phyloP scores from a whole-genome alignment of 805 yeast genomes.

The Debaryomyces prosopidis region DNA sequence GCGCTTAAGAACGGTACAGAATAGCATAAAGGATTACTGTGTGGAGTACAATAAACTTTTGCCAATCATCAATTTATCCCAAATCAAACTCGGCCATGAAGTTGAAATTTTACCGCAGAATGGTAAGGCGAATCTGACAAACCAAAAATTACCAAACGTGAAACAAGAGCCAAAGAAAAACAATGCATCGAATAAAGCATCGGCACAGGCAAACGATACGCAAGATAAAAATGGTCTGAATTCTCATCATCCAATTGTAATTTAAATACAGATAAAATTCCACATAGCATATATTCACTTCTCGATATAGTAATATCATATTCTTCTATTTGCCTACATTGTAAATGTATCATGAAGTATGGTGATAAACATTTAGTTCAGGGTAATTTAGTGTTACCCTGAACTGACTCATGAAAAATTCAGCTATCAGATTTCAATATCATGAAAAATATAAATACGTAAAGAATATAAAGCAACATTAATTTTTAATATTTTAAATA shows the following conservation, averaged over 20 bases:
- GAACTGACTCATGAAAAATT: conserved; percentile 24
- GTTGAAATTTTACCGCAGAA: conserved; percentile 43
- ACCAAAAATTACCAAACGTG: neutral
- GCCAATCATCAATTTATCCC: conserved; percentile 53
- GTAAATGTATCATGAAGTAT: neutral
- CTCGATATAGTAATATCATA: neutral
- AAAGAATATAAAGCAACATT: neutral
- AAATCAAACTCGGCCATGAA: conserved; percentile 50
- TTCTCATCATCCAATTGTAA: conserved; percentile 11
- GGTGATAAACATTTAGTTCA: neutral
- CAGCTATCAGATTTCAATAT: neutral
- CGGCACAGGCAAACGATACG: neutral
- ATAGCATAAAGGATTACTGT: conserved; percentile 43
- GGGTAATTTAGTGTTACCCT: conserved; percentile 21
- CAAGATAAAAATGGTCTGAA: conserved; percentile 3
- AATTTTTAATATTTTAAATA: neutral
- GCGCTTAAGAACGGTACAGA: conserved; percentile 37
- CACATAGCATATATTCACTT: neutral
- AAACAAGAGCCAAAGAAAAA: neutral
- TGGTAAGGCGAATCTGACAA: conserved; percentile 4
- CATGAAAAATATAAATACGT: neutral
- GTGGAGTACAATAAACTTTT: conserved; percentile 44
- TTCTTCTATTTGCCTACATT: neutral
- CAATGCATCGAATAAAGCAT: neutral
- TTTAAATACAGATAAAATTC: conserved; percentile 2